Evolutionary conservation across 1,284 basidiomycete genomes (phyloP).

Genomic region (Marasmius oreades): DNA sequence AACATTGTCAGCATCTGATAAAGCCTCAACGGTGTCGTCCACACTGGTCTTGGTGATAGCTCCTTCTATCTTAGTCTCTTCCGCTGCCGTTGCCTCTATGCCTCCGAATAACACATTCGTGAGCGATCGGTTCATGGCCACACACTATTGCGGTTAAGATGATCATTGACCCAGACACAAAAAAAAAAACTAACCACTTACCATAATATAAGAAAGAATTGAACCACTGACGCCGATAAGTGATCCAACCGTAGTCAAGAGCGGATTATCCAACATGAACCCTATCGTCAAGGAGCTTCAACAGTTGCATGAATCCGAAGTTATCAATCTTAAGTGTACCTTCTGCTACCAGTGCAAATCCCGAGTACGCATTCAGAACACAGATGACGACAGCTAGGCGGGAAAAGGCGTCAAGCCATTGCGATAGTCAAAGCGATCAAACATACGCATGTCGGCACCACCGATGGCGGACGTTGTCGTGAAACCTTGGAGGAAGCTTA

Average conservation of each 20-base stretch:
- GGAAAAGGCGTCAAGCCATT: constrained; percentile 2
- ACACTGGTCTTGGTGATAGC: constrained; percentile 71
- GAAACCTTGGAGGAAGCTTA: constrained; percentile 81
- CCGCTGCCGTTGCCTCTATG: constrained; percentile 53
- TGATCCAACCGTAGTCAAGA: constrained; percentile 77
- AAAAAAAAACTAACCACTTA: constrained; percentile 25
- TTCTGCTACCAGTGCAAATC: constrained; percentile 91
- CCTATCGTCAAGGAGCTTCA: constrained; percentile 33
- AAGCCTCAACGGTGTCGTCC: constrained; percentile 75
- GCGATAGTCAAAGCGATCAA: constrained; percentile 6
- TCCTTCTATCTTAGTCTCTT: constrained; percentile 76
- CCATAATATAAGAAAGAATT: constrained; percentile 91
- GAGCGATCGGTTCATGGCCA: constrained; percentile 83
- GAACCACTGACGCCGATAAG: constrained; percentile 84
- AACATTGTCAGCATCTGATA: constrained; percentile 78
- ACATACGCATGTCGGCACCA: constrained; percentile 86
- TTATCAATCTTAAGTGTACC: constrained; percentile 34
- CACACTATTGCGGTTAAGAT: constrained; percentile 51
- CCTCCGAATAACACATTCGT: constrained; percentile 81
- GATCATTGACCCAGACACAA: not conserved
- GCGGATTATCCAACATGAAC: constrained; percentile 83
- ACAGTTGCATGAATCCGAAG: not conserved
- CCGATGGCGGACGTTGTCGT: constrained; percentile 85
- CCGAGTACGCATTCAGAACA: constrained; percentile 84
- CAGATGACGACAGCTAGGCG: constrained; percentile 78